Conservation (phyloP, 441 rosid genomes). For the Arabidopsis lyrata region DNA sequence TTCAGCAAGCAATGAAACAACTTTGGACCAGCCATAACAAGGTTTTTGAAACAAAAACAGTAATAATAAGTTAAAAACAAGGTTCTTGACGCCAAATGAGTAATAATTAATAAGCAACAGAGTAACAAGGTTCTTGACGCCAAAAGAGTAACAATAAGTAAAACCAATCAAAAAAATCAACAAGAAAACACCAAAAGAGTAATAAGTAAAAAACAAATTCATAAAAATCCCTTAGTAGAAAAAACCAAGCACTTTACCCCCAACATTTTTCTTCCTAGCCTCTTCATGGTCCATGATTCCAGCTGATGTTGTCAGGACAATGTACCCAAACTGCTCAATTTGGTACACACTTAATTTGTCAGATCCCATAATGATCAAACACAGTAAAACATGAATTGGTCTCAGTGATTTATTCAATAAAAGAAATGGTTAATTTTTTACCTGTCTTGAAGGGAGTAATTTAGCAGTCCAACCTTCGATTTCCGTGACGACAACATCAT, state of each 20-base stretch:
- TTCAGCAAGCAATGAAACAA: neutral
- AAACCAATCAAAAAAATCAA: neutral
- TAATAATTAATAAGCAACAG: no score
- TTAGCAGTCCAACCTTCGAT: no score
- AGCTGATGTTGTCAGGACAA: neutral
- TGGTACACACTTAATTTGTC: neutral
- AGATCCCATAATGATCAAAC: neutral
- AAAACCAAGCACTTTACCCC: neutral
- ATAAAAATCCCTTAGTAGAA: neutral
- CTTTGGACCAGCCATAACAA: neutral
- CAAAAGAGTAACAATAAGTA: neutral
- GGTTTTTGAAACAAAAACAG: no score
- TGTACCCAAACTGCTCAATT: conserved; percentile 3
- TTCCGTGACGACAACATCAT: no score
- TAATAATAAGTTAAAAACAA: no score
- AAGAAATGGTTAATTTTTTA: no score
- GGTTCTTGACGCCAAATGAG: no score
- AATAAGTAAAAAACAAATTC: neutral
- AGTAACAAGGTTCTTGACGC: no score
- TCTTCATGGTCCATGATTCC: neutral
- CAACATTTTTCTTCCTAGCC: neutral
- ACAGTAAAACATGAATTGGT: neutral
- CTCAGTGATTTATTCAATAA: no score
- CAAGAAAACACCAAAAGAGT: neutral
- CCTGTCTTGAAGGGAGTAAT: no score